These are phyloP conservation scores for Colletotrichum echinochloae DNA, from an alignment of 2,329 filamentous ascomycete species.

Conservation along the genomic window DNA sequence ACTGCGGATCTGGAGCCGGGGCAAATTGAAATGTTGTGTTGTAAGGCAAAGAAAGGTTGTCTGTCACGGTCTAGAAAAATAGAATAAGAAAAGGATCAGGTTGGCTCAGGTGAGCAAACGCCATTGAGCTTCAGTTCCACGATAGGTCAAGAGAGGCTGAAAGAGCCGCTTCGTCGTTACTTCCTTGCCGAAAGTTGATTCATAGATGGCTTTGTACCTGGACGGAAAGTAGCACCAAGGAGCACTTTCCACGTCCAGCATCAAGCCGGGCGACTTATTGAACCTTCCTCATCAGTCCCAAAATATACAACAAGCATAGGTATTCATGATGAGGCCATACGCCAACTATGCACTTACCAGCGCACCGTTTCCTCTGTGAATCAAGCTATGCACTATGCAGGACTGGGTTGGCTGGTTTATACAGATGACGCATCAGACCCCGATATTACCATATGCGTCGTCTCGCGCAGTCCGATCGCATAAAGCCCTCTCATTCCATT, in stretches of 20 bases:
- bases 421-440: neutral
- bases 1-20: neutral
- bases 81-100: neutral
- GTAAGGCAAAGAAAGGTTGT: neutral
- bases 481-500: neutral
- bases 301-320: neutral
- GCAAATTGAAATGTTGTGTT: too few relatives aligned
- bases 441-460: neutral
- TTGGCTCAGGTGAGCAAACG: neutral
- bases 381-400: neutral
- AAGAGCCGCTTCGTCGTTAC: neutral
- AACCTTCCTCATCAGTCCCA: neutral
- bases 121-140: too few relatives aligned
- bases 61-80: neutral
- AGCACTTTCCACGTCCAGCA: neutral
- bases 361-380: neutral
- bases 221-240: neutral
- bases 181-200: too few relatives aligned
- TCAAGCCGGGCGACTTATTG: neutral
- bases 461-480: conserved; percentile 15
- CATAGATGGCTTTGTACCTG: neutral
- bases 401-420: neutral
- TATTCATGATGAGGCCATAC: neutral
- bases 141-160: neutral
- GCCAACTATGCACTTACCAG: neutral